phyloP scores from a whole-genome alignment of 129 eudicot species.

The Arctium lappa region DNA sequence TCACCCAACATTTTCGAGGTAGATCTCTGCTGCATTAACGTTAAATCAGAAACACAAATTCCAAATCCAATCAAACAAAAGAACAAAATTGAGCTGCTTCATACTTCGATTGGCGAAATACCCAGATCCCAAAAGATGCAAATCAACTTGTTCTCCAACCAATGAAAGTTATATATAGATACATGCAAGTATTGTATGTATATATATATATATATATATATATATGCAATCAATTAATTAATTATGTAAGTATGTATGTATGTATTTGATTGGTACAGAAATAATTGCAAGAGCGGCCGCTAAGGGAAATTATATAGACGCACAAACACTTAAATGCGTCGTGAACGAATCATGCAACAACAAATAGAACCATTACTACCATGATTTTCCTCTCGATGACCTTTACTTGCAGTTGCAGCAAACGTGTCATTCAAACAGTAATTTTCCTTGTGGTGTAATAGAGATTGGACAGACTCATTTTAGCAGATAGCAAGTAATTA shows the following conservation, averaged over 20 bases:
- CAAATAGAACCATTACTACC: background rate
- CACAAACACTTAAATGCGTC: slow-evolving; percentile 12
- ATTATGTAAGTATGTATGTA: background rate
- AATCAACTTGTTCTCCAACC: background rate
- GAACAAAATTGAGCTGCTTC: background rate
- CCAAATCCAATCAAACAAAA: background rate
- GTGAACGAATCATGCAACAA: background rate
- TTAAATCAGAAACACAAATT: slow-evolving; percentile 30
- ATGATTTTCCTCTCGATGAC: background rate
- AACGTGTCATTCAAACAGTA: background rate
- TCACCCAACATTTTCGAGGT: slow-evolving; percentile 45
- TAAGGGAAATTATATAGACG: background rate
- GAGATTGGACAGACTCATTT: background rate
- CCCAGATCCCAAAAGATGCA: background rate
- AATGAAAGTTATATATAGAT: background rate
- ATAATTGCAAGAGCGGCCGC: slow-evolving; percentile 24
- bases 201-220: background rate
- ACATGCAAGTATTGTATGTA: background rate
- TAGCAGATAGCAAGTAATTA: background rate
- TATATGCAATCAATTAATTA: background rate
- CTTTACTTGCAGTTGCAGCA: background rate
- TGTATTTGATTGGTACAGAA: background rate
- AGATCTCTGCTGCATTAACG: background rate
- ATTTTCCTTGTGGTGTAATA: background rate
- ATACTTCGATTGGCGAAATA: background rate